These are phyloP conservation scores for Bombardia bombarda DNA, from an alignment of 495 filamentous ascomycete genomes.

Conservation along the genomic window DNA sequence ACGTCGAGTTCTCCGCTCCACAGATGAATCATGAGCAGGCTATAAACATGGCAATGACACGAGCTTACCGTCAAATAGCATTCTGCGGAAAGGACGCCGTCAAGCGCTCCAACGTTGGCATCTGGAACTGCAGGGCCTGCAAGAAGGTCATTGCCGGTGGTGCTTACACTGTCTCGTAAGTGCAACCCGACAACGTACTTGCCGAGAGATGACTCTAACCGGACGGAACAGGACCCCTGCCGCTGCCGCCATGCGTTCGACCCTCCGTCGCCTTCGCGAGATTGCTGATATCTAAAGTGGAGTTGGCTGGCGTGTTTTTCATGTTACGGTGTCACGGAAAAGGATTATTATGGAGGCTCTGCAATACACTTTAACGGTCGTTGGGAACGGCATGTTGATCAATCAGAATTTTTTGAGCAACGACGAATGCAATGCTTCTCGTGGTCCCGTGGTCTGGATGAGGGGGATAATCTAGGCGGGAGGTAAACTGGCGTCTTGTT, in stretches of 20 bases:
- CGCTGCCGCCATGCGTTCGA: conserved; percentile 92
- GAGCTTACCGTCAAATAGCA: conserved; percentile 29
- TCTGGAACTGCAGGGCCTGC: conserved; percentile 92
- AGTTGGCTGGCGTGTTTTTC: conserved; percentile 20
- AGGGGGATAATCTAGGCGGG: conserved; percentile 1
- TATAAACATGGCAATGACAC: too few species aligned
- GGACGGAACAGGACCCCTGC: conserved; percentile 72
- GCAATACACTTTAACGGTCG: conserved; percentile 25
- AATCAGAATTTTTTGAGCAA: conserved; percentile 30
- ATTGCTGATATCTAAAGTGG: conserved; percentile 83
- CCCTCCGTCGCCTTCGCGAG: conserved; percentile 94
- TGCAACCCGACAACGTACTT: conserved; percentile 17
- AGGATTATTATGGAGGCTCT: conserved; percentile 27
- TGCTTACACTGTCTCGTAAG: conserved; percentile 94
- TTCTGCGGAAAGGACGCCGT: conserved; percentile 96
- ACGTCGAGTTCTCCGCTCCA: too few species aligned
- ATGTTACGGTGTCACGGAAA: conserved; percentile 32
- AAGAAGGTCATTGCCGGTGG: conserved; percentile 93
- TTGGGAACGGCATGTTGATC: conserved; percentile 25
- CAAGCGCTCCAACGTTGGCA: conserved; percentile 85
- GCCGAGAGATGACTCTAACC: conserved; percentile 13
- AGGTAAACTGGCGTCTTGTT: conserved; percentile 4
- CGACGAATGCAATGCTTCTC: conserved; percentile 12
- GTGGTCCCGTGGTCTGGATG: conserved; percentile 11
- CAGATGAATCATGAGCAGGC: not conserved